Conservation (phyloP, 192 early-diverging fungal species). For the Cladochytrium replicatum region DNA sequence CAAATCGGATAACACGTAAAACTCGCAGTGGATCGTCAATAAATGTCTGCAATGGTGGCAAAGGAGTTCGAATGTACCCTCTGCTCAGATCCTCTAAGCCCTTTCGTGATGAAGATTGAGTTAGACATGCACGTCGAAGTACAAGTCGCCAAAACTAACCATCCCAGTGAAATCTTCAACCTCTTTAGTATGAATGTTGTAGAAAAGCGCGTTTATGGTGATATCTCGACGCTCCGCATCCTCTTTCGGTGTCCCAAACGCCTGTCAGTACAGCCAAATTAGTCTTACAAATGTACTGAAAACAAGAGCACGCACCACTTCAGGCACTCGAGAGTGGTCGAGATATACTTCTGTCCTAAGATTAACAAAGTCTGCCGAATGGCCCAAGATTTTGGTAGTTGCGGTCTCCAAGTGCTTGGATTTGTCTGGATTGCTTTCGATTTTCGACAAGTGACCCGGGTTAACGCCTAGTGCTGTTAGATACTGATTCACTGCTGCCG, state of each 20-base stretch:
- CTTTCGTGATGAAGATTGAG: conserved; percentile 3
- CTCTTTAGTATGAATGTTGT: conserved; percentile 73
- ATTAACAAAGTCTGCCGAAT: conserved; percentile 89
- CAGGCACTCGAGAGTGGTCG: conserved; percentile 71
- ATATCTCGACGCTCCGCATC: conserved; percentile 93
- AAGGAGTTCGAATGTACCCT: conserved; percentile 79
- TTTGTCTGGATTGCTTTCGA: conserved; percentile 84
- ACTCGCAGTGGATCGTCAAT: conserved; percentile 91
- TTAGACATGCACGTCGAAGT: no score
- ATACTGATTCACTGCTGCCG: conserved; percentile 57
- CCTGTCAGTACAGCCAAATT: conserved; percentile 9
- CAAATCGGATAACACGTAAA: conserved; percentile 88
- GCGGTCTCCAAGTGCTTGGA: conserved; percentile 98
- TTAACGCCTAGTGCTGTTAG: conserved; percentile 17
- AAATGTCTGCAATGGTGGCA: conserved; percentile 81
- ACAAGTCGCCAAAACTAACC: background rate
- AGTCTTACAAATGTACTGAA: conserved; percentile 21
- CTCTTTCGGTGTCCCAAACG: conserved; percentile 80
- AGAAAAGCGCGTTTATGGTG: conserved; percentile 96
- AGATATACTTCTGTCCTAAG: conserved; percentile 85
- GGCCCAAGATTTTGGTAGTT: conserved; percentile 68
- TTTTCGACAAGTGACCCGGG: conserved; percentile 43
- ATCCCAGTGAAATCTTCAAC: conserved; percentile 81
- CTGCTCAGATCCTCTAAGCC: conserved; percentile 64
- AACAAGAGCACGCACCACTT: conserved; percentile 32